A percentile compares a stretch with the other conserved stretches of the same genome.
phyloP scores from a whole-genome alignment of 805 yeast genomes.

The Pichia manshurica region DNA sequence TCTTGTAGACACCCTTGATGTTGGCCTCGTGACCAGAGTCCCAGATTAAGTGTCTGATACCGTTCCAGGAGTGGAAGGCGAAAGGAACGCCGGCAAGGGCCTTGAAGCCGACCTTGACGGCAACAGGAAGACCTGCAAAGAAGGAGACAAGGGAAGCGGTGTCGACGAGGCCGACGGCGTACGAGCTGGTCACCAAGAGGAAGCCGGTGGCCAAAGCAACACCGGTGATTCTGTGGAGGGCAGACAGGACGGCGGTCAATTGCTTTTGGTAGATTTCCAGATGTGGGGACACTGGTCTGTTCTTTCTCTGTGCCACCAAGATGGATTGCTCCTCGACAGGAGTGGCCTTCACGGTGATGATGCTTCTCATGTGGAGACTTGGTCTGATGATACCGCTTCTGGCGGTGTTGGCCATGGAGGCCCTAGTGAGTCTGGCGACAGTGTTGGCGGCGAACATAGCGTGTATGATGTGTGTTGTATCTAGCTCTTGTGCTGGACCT shows the following conservation, averaged over 20 bases:
- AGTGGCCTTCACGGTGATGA: conserved; percentile 46
- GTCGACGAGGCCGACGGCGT: conserved; percentile 64
- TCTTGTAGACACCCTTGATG: conserved; percentile 82
- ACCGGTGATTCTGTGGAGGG: conserved; percentile 84
- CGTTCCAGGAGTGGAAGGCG: conserved; percentile 80
- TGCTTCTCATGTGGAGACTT: conserved; percentile 22
- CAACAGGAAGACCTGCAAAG: conserved; percentile 59
- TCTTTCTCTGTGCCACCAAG: conserved; percentile 72
- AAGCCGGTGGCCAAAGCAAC: conserved; percentile 73
- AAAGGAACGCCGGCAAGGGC: conserved; percentile 74
- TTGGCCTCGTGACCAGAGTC: conserved; percentile 79
- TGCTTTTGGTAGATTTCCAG: conserved; percentile 87
- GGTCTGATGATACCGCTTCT: conserved; percentile 18
- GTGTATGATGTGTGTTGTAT: not conserved
- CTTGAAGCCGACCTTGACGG: conserved; percentile 59
- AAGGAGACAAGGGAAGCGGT: conserved; percentile 46
- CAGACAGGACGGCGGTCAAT: conserved; percentile 74
- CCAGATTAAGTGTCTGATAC: conserved; percentile 92
- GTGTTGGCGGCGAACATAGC: conserved; percentile 13
- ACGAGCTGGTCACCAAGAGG: conserved; percentile 70
- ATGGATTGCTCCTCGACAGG: conserved; percentile 61
- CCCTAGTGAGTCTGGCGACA: conserved; percentile 17
- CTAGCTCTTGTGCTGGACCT: not conserved
- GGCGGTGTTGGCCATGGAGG: conserved; percentile 16
- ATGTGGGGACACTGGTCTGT: conserved; percentile 91